Percentiles rank a stretch among this genome's conserved stretches.
Evolutionary conservation across 2,329 filamentous ascomycete species (phyloP).

Genomic region (Exophiala sideris): DNA sequence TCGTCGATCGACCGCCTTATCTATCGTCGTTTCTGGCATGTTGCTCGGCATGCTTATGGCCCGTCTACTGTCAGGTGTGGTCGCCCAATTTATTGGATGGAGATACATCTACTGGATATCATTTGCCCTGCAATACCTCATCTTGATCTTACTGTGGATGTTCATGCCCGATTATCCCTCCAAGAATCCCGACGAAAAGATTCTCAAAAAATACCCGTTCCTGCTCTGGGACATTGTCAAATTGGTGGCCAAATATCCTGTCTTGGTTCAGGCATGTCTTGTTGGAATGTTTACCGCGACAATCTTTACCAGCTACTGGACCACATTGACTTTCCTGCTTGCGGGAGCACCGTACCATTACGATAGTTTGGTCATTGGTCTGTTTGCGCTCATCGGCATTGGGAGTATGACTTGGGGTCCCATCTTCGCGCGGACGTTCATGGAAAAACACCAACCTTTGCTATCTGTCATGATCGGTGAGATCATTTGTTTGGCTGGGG

Average conservation of each 20-base stretch:
- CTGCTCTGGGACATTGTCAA: slow-evolving; percentile 63
- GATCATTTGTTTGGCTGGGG: slow-evolving; percentile 53
- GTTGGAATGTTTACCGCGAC: slow-evolving; percentile 61
- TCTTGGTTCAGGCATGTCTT: slow-evolving; percentile 67
- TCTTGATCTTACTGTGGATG: slow-evolving; percentile 63
- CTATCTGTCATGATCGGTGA: slow-evolving; percentile 65
- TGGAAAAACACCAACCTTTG: slow-evolving; percentile 62
- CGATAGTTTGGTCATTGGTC: slow-evolving; percentile 64
- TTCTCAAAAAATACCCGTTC: slow-evolving; percentile 40
- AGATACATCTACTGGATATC: slow-evolving; percentile 76
- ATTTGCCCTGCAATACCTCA: slow-evolving; percentile 66
- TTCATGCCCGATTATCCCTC: slow-evolving; percentile 80
- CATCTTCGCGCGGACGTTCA: slow-evolving; percentile 65
- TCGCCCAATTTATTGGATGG: slow-evolving; percentile 72
- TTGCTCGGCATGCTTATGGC: slow-evolving; percentile 74
- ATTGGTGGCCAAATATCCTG: slow-evolving; percentile 63
- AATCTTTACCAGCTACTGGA: slow-evolving; percentile 68
- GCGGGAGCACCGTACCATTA: slow-evolving; percentile 67
- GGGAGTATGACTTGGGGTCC: slow-evolving; percentile 65
- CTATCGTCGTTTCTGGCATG: slow-evolving; percentile 71
- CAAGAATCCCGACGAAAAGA: slow-evolving; percentile 56
- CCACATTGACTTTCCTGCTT: slow-evolving; percentile 77
- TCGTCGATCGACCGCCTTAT: slow-evolving; percentile 65
- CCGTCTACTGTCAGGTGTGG: slow-evolving; percentile 69
- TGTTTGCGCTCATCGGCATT: slow-evolving; percentile 76